Conservation (phyloP, 495 filamentous ascomycete species). For the Hypoxylon lenormandii region DNA sequence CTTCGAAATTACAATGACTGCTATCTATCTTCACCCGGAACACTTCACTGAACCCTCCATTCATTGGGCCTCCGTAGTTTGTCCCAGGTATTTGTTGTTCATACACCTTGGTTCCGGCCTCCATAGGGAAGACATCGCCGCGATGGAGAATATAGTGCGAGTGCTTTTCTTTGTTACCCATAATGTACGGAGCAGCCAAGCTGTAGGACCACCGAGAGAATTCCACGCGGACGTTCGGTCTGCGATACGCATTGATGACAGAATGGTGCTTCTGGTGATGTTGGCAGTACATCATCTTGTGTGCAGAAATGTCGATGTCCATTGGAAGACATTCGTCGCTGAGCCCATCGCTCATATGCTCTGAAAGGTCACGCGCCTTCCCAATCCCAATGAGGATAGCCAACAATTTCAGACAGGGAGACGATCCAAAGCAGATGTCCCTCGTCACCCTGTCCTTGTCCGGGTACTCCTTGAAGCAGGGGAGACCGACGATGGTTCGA, state of each 20-base stretch:
- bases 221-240: neutral
- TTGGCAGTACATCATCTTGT: conserved; percentile 9
- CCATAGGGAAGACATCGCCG: conserved; percentile 31
- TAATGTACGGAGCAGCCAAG: conserved; percentile 21
- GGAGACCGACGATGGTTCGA: conserved; percentile 10
- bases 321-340: conserved; percentile 36
- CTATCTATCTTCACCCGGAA: conserved; percentile 26
- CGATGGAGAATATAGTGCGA: conserved; percentile 23
- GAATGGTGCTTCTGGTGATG: conserved; percentile 3
- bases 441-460: conserved; percentile 19
- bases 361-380: conserved; percentile 5
- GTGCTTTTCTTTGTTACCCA: conserved; percentile 1
- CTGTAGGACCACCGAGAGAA: conserved; percentile 34
- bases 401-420: conserved; percentile 9
- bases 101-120: neutral
- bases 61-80: no score
- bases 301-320: neutral
- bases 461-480: neutral
- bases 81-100: neutral
- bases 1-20: conserved; percentile 23
- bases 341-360: conserved; percentile 31
- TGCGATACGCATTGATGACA: conserved; percentile 1
- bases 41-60: conserved; percentile 36
- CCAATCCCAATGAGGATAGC: conserved; percentile 22
- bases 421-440: conserved; percentile 15